These are phyloP conservation scores for Evansstolkia leycettana DNA, from an alignment of 495 filamentous ascomycete species.

Conservation along the genomic window DNA sequence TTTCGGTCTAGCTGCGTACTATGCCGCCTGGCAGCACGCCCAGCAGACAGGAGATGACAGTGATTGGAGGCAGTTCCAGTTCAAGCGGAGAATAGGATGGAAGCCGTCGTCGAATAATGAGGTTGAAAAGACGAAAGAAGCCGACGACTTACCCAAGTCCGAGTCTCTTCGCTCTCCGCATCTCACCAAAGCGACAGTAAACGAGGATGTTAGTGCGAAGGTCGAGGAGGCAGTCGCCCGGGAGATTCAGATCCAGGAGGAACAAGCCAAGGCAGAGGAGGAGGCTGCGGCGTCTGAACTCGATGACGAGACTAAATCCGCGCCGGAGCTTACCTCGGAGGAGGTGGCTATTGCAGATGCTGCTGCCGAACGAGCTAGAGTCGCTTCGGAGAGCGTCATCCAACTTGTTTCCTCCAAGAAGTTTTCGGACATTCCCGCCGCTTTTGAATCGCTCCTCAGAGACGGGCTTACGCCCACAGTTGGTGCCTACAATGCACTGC, in stretches of 20 bases:
- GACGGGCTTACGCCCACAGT: slow-evolving; percentile 68
- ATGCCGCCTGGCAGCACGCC: slow-evolving; percentile 73
- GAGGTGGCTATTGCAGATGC: slow-evolving; percentile 18
- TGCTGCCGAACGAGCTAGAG: slow-evolving; percentile 41
- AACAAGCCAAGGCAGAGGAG: slow-evolving; percentile 33
- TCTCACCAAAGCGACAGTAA: slow-evolving; percentile 45
- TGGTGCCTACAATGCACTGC: slow-evolving; percentile 77
- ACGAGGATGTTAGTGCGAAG: slow-evolving; percentile 42
- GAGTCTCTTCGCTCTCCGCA: slow-evolving; percentile 22
- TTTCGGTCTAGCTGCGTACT: slow-evolving; percentile 68
- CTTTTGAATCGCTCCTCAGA: slow-evolving; percentile 76
- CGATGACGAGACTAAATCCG: slow-evolving; percentile 10
- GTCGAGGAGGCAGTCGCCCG: slow-evolving; percentile 54
- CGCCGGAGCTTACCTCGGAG: slow-evolving; percentile 19
- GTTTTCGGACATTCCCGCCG: slow-evolving; percentile 74
- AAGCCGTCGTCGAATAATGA: slow-evolving; percentile 46
- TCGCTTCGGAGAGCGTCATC: slow-evolving; percentile 62
- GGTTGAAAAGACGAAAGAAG: slow-evolving; percentile 32
- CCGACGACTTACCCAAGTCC: slow-evolving; percentile 9
- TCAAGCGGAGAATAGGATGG: slow-evolving; percentile 77
- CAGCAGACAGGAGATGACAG: slow-evolving; percentile 58
- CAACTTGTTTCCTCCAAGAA: slow-evolving; percentile 53
- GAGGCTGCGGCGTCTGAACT: slow-evolving; percentile 21
- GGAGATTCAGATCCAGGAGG: slow-evolving; percentile 42
- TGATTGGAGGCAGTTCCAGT: slow-evolving; percentile 87